Conservation (phyloP, 148 eudicot species). For the Limonium bicolor region DNA sequence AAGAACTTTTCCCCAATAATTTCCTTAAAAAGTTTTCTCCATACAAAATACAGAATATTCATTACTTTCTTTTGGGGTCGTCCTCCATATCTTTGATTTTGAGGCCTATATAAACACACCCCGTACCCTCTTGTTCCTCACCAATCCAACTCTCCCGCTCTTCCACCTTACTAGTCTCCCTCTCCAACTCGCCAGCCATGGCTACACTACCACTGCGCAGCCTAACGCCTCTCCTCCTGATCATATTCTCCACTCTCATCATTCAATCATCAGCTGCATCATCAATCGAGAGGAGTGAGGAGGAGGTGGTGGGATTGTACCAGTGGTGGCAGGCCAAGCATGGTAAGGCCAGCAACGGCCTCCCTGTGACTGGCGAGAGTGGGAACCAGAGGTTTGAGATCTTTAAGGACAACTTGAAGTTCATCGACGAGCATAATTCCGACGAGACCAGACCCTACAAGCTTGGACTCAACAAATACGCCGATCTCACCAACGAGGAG, state of each 20-base stretch:
- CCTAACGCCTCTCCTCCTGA: constrained; percentile 20
- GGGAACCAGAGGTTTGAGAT: constrained; percentile 6
- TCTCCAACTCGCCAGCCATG: too few relatives aligned
- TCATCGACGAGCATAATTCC: constrained; percentile 5
- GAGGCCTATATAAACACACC: too few relatives aligned
- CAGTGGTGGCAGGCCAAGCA: constrained; percentile 3
- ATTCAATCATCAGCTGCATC: not conserved
- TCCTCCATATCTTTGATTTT: too few relatives aligned
- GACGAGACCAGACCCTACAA: not conserved
- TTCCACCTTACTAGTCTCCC: too few relatives aligned
- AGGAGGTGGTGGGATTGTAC: constrained; percentile 3
- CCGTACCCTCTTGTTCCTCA: too few relatives aligned
- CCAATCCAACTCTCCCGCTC: too few relatives aligned
- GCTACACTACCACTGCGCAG: constrained; percentile 8
- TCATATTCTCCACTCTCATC: not conserved
- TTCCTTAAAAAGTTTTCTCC: too few relatives aligned
- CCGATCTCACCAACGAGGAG: constrained; percentile 4
- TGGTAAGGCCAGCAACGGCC: not conserved
- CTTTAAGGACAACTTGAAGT: constrained; percentile 2
- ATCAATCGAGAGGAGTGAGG: not conserved
- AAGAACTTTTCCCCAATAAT: too few relatives aligned
- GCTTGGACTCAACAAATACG: constrained; percentile 6
- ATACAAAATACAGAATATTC: too few relatives aligned
- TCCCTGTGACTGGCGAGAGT: not conserved
- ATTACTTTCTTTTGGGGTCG: too few relatives aligned